Percentiles rank a stretch among this genome's conserved stretches.
phyloP scores from a whole-genome alignment of 352 stramenopile species.

The Phytophthora ramorum region DNA sequence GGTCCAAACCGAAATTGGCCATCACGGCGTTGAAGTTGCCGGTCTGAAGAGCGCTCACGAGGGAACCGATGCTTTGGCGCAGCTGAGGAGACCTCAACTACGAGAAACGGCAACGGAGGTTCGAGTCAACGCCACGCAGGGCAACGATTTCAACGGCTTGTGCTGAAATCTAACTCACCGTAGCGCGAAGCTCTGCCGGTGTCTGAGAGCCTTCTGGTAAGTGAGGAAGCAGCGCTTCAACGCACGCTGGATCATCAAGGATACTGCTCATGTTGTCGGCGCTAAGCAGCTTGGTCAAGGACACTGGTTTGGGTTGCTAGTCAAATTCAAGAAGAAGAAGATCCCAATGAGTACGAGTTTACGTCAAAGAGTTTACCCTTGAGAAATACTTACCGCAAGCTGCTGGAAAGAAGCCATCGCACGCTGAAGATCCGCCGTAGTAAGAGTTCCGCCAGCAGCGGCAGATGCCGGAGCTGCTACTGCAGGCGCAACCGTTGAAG shows the following conservation, averaged over 20 bases:
- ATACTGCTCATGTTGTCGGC: slow-evolving; percentile 64
- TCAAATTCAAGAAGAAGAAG: slow-evolving; percentile 1
- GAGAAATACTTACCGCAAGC: slow-evolving; percentile 45
- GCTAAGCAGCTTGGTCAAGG: slow-evolving; percentile 69
- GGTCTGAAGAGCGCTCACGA: slow-evolving; percentile 85
- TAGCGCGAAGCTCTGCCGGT: slow-evolving; percentile 73
- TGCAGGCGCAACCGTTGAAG: slow-evolving; percentile 17
- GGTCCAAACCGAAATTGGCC: slow-evolving; percentile 91
- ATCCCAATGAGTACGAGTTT: background rate
- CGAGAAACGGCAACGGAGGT: background rate
- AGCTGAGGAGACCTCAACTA: slow-evolving; percentile 87
- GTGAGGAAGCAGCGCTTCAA: slow-evolving; percentile 68
- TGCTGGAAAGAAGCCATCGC: slow-evolving; percentile 86
- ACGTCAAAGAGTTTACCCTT: background rate
- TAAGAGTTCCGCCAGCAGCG: slow-evolving; percentile 50
- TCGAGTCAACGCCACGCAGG: background rate
- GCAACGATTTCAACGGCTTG: background rate
- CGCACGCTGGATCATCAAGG: slow-evolving; percentile 65
- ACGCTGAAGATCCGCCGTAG: slow-evolving; percentile 83
- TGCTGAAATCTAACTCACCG: slow-evolving; percentile 38
- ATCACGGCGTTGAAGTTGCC: slow-evolving; percentile 93
- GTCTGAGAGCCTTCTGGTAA: slow-evolving; percentile 86
- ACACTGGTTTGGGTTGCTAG: slow-evolving; percentile 68
- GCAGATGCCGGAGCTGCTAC: slow-evolving; percentile 17
- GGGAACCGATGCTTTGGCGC: slow-evolving; percentile 87